Base-by-base conservation (phyloP, 1,139 yeast genomes). In the Sugiyamaella novakii region DNA sequence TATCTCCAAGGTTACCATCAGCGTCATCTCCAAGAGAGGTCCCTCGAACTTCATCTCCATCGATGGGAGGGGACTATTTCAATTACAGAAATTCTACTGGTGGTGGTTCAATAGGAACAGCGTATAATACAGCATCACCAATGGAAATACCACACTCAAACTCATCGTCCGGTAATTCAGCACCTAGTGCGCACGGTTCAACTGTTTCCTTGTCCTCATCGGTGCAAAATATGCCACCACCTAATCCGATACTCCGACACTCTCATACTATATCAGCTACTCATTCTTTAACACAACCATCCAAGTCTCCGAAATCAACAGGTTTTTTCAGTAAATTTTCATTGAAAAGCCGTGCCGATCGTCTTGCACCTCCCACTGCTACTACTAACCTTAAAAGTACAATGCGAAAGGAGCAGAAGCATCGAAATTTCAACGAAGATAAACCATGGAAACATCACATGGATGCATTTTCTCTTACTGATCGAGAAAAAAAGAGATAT, bases 391-490 rank as follows among this genome's bases (percentile, higher is more conserved):
- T 49, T 17, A 44, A 45, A 34, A 46, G 44, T 1, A 85, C 95
- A 1, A 78, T 87, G 83, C 73, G 95, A 46, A 80, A 80, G 55
- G 75, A 76, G 42, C 76, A 74, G 57, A 72, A 70, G 54, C 76
- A 74, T 58, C 68, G 73, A 37, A 65, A 69, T 18, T 91, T 92
- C 65, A 85, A 92, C 63, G 96, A 87, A 59, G 88, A 87, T 55
- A 89, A 91, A 65, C 98, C 98, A 0, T 92, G 98, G 98, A 92
- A 91, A 61, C 83, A 87, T 61, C 96, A 88, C 63, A 74, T 73
- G 35, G 86, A 81, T 54, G 74, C 82, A 8, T 74, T 73, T 41
- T 74, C 71, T 46, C 75, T 89, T 10, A 77, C 85, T 0, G 89
- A 84, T 24, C 77, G 74, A 30, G 98, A 92, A 64, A 74, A 87